Evolutionary conservation across 305 asterid species (phyloP).

Genomic region (Fraxinus greggii): DNA sequence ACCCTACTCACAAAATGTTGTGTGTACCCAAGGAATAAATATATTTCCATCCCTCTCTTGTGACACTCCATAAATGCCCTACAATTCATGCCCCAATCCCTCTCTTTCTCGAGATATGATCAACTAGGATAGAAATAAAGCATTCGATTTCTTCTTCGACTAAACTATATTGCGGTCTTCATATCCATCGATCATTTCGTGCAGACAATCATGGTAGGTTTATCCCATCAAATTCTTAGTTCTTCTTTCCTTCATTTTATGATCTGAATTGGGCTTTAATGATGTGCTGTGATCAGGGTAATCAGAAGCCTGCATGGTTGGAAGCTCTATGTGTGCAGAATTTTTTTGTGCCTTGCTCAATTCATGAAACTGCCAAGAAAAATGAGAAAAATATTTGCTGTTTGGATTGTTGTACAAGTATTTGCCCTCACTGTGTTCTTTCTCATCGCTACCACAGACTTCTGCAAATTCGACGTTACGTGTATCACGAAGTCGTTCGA

Average conservation of each 20-base stretch:
- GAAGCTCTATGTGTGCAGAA: constrained; percentile 63
- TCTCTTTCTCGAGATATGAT: constrained; percentile 36
- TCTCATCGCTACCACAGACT: constrained; percentile 78
- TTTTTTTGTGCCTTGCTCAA: constrained; percentile 70
- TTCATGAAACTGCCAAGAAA: constrained; percentile 73
- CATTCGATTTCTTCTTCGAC: background rate
- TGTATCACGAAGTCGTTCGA: constrained; percentile 85
- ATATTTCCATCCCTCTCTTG: constrained; percentile 22
- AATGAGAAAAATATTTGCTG: constrained; percentile 88
- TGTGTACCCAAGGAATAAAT: constrained; percentile 31
- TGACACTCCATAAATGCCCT: constrained; percentile 52
- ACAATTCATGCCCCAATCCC: constrained; percentile 40
- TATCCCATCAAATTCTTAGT: background rate
- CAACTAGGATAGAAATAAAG: background rate
- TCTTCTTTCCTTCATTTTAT: background rate
- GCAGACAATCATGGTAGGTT: constrained; percentile 34
- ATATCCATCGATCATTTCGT: background rate
- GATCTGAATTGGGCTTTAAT: constrained; percentile 12
- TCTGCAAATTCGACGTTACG: constrained; percentile 89
- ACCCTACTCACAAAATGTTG: constrained; percentile 29
- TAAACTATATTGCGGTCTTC: background rate
- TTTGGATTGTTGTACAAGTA: constrained; percentile 86
- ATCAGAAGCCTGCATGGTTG: constrained; percentile 78
- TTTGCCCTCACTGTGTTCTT: constrained; percentile 87
- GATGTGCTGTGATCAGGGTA: constrained; percentile 36